Conservation (phyloP, 1,284 basidiomycete genomes). For the Naganishia cerealis region DNA sequence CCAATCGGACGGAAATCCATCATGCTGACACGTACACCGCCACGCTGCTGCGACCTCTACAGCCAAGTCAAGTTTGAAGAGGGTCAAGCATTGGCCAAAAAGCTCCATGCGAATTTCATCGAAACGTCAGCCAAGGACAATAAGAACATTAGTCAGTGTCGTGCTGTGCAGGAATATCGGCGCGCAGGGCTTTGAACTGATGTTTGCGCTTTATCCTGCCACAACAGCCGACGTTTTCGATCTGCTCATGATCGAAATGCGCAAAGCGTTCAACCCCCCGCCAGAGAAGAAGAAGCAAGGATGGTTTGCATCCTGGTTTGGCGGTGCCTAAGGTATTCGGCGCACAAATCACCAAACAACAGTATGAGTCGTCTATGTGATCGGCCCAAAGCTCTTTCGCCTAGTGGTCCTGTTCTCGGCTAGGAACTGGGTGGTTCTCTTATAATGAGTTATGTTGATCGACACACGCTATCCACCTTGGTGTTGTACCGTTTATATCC, state of each 20-base stretch:
- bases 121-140: conserved; percentile 89
- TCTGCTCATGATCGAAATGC: conserved; percentile 78
- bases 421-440: background rate
- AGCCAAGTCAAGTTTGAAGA: conserved; percentile 76
- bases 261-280: conserved; percentile 52
- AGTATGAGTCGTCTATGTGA: background rate
- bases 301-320: conserved; percentile 27
- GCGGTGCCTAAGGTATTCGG: background rate
- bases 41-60: conserved; percentile 39
- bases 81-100: conserved; percentile 72
- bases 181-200: conserved; percentile 1
- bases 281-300: conserved; percentile 46
- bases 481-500: background rate
- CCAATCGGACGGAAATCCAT: background rate
- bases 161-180: background rate
- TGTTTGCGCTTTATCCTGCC: conserved; percentile 10
- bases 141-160: conserved; percentile 74
- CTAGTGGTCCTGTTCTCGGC: background rate
- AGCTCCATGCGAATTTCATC: conserved; percentile 73
- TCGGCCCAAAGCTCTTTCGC: background rate
- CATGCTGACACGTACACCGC: background rate
- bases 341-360: background rate
- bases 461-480: background rate
- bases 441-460: background rate
- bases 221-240: conserved; percentile 79